Base-by-base conservation (phyloP, 441 rosid species). In the Adansonia madagascariensis region DNA sequence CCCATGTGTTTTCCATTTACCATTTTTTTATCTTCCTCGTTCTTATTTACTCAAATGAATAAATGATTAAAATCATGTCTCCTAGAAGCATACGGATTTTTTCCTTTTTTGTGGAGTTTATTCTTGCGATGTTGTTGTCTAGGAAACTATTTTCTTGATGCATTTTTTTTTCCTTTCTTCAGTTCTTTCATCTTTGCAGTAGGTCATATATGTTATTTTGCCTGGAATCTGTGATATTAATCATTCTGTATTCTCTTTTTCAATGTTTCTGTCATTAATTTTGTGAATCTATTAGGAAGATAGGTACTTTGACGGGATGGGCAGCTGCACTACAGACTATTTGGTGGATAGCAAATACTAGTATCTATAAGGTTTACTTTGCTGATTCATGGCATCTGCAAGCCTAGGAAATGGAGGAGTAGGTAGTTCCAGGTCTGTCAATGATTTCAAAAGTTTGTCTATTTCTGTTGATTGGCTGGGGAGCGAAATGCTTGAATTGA, bases 381-480 rank as follows among this genome's bases (percentile, higher is more conserved):
- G 81, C 72, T 77, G 66, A 95, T 18, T 64, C 35, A 94, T 95
- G 98, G 90, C 98, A 56, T 93, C 96, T 78, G 94, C 96, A 76
- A 89, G 92, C 86, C 77, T 90, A 67, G 97, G 99, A 52, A 90
- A 93, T 81, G 98, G 98, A 71, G 96, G 96, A 63, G 97, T 92
- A 73, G 99, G 99, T 80, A 95, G 93, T 84, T 95, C 98, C 55
- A 92, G 96, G 86, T 89, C 97, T 27, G 86, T 84, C 78, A 93
- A 93, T 84, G 96, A 89, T 55, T 88, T 88, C 82, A 93, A 92
- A 84, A 84, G 86, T 80, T 92, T 98, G 24, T 93, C 98, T n/a
- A 90, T 95, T 86, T 95, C 98, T 0, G 91, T 95, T 46, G 99
- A 95, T 80, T 93, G 97, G 98, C 89, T 95, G 71, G 95, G 97